Conservation (phyloP, 805 yeast genomes). For the Saturnispora silvae region DNA sequence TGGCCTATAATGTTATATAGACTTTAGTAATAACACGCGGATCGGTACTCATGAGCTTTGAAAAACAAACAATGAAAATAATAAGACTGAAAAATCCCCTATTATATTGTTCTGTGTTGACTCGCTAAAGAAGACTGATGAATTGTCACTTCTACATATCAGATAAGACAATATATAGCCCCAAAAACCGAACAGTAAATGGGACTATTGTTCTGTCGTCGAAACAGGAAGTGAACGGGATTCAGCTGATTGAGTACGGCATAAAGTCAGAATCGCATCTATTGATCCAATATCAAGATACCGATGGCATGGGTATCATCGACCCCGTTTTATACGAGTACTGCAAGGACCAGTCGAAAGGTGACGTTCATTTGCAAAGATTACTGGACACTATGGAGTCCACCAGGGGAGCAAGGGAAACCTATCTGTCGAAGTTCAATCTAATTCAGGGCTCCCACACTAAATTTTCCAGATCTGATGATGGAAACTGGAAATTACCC, state of each 20-base stretch:
- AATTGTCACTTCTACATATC: conserved; percentile 1
- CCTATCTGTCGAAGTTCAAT: neutral
- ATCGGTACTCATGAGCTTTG: too few relatives aligned
- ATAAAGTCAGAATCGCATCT: neutral
- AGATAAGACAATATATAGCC: neutral
- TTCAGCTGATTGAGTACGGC: conserved; percentile 1
- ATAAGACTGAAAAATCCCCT: too few relatives aligned
- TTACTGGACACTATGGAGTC: neutral
- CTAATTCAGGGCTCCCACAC: neutral
- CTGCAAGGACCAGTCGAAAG: neutral
- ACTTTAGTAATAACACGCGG: too few relatives aligned
- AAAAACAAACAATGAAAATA: neutral
- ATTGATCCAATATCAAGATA: conserved; percentile 1
- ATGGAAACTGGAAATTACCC: neutral
- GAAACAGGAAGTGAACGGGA: neutral
- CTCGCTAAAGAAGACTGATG: neutral
- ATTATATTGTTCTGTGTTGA: too few relatives aligned
- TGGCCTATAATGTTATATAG: too few relatives aligned
- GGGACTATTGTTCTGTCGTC: conserved; percentile 1
- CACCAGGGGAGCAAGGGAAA: neutral
- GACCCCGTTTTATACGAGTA: neutral
- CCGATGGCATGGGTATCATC: neutral
- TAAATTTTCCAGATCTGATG: neutral
- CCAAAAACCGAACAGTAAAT: neutral
- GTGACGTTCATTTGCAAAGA: neutral